A percentile compares a stretch with the other conserved stretches of the same genome.
phyloP scores from a whole-genome alignment of 352 stramenopile species.

The Globisporangium radiosum region DNA sequence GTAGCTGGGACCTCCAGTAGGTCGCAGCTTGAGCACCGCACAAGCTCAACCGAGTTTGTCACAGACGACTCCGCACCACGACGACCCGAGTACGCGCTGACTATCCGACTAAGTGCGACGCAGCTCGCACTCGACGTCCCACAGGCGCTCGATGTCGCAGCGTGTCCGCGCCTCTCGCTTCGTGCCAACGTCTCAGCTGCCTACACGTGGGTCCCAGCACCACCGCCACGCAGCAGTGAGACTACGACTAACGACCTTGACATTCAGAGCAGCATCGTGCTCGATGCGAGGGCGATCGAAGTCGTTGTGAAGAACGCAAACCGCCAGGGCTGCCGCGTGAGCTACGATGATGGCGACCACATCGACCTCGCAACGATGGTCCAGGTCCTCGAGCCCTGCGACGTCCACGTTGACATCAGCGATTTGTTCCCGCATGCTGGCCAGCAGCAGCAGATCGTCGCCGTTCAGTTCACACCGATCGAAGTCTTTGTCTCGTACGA shows the following conservation, averaged over 20 bases:
- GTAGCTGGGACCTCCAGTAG: neutral
- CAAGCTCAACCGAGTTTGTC: conserved; percentile 53
- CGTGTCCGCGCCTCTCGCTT: conserved; percentile 43
- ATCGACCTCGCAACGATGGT: conserved; percentile 39
- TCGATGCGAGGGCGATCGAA: conserved; percentile 59
- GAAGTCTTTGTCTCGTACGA: conserved; percentile 79
- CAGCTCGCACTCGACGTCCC: conserved; percentile 51
- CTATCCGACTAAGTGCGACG: conserved; percentile 33
- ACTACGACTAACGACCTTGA: conserved; percentile 39
- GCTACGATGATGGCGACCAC: conserved; percentile 8
- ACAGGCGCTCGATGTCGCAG: conserved; percentile 31
- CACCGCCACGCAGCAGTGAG: neutral
- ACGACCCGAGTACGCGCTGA: conserved; percentile 31
- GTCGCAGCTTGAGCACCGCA: conserved; percentile 15
- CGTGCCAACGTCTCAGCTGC: conserved; percentile 47
- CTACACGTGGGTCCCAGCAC: conserved; percentile 29
- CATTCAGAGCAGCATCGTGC: conserved; percentile 62
- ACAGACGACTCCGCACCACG: conserved; percentile 24
- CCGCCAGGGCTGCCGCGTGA: conserved; percentile 54
- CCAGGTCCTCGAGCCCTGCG: conserved; percentile 73
- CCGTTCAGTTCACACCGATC: conserved; percentile 65
- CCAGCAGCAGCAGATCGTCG: conserved; percentile 70
- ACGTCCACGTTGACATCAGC: conserved; percentile 56
- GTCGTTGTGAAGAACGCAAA: conserved; percentile 57
- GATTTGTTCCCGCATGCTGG: conserved; percentile 59